Base-by-base conservation (phyloP, 345 rosid species). In the Eucalyptus coolabah region DNA sequence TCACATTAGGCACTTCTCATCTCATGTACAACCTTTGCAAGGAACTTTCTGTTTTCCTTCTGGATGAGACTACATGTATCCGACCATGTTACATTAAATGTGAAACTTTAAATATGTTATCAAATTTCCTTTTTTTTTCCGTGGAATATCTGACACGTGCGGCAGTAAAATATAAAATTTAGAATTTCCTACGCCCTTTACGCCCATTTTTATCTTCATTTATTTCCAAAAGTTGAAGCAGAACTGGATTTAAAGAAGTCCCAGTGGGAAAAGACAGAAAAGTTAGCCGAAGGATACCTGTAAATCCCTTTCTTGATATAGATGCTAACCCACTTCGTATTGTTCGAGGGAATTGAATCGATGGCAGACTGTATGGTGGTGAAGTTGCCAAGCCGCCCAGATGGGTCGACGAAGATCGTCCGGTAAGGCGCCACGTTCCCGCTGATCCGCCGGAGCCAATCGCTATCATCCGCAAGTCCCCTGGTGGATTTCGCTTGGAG, bases 301-400 rank as follows among this genome's bases (percentile, higher is more conserved):
- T 97, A 96, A 24, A 88, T 89, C 15, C 98, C 98, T 47, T 93
- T 91, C 77, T 88, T 91, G 90, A 96, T 85, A 30, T 91, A 54
- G 92, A 97, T 95, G 85, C 92, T 92, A 90, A 95, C 83, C 99
- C 98, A 96, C 3, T 92, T 42, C 4, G 17, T 40, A 87, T 97
- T 96, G 28, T 92, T 85, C 17, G 40, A 32, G 40, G 98, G 97
- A 26, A 97, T 87, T 2, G 90, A 92, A 91, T 96, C 92, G 4
- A 97, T 95, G 28, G 98, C 97, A 4, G 95, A 88, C 90, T 97
- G 98, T 80, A 96, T 90, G 14, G 89, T 95, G 37, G 95, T 87
- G 89, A 95, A 93, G 87, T 93, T 90, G 28, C 95, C 98, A 2
- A 23, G 15, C 89, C 89, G 86, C 23, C 96, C 96, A 1, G 94